phyloP scores from a whole-genome alignment of 345 rosid genomes.

The Hypericum perforatum region DNA sequence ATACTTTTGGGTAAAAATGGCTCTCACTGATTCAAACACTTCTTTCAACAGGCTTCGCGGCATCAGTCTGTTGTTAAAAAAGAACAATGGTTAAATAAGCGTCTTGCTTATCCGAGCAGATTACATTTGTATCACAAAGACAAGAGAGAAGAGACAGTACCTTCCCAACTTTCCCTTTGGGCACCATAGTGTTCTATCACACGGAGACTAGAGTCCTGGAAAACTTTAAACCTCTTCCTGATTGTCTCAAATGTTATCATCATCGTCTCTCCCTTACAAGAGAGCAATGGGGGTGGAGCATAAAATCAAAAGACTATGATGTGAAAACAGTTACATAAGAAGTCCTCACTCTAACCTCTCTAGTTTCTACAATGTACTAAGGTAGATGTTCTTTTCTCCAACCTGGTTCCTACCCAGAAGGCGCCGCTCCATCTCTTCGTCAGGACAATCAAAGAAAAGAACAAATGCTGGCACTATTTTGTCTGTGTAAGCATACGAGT shows the following conservation, averaged over 20 bases:
- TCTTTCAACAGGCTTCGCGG: conserved; percentile 48
- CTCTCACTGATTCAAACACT: conserved; percentile 55
- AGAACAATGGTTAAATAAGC: conserved; percentile 5
- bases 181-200: conserved; percentile 35
- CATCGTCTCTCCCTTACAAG: conserved; percentile 69
- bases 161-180: conserved; percentile 59
- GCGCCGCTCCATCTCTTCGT: conserved; percentile 57
- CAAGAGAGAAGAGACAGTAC: conserved; percentile 12
- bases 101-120: not conserved
- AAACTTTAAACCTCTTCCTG: conserved; percentile 56
- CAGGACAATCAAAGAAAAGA: conserved; percentile 49
- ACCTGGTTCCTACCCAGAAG: conserved; percentile 69
- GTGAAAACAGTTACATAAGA: not conserved
- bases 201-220: conserved; percentile 50
- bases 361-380: not conserved
- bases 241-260: conserved; percentile 53
- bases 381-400: not conserved
- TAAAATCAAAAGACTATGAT: not conserved
- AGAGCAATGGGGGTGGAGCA: not conserved
- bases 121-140: not conserved
- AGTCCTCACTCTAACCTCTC: not conserved
- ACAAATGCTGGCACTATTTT: conserved; percentile 53
- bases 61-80: conserved; percentile 42
- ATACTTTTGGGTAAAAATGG: conserved; percentile 5
- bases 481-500: conserved; percentile 16